Base-by-base conservation (phyloP, 1,139 yeast species). In the Saccharomycopsis crataegensis region DNA sequence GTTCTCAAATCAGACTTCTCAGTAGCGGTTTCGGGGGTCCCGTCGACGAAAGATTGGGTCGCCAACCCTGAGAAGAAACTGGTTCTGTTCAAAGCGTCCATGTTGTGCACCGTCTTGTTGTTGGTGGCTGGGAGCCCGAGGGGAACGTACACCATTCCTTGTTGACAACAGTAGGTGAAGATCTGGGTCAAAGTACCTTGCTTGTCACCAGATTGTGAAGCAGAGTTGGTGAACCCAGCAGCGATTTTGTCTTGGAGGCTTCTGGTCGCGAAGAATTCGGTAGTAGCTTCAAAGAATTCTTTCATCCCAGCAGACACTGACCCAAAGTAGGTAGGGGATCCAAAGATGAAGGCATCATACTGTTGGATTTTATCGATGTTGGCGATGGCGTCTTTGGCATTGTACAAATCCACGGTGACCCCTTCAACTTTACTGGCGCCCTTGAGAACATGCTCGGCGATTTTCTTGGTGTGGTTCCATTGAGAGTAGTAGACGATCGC, bases 321-420 rank as follows among this genome's bases (percentile, higher is more conserved):
- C n/a, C 59, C 59, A 55, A 55, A 55, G 31, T 45, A 46, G n/a
- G 58, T 54, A 38, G 59, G 56, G 8, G 50, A 34, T 5, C 59
- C 59, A 28, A 52, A 55, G 17, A 55, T 46, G 38, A 55, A 52
- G 6, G 45, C 59, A 42, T 55, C 56, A 31, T 54, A 56, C 6
- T 49, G 17, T n/a, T 6, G 37, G 6, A 46, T 17, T n/a, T 33
- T 17, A 8, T 22, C 34, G 8, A 48, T 8, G 12, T 46, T 43
- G 8, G 22, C 48, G 11, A 38, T 46, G 11, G 52, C 57, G 42
- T 54, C 53, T 37, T 54, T 12, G 14, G 17, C 45, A 41, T 46
- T 28, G 8, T 41, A 32, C 11, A 48, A 22, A 12, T 48, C 51
- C 8, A 33, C 51, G 12, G 34, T 36, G n/a, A 47, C 22, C 7